Base-by-base conservation (phyloP, 2,329 filamentous ascomycete genomes). In the Phialophora expanda region DNA sequence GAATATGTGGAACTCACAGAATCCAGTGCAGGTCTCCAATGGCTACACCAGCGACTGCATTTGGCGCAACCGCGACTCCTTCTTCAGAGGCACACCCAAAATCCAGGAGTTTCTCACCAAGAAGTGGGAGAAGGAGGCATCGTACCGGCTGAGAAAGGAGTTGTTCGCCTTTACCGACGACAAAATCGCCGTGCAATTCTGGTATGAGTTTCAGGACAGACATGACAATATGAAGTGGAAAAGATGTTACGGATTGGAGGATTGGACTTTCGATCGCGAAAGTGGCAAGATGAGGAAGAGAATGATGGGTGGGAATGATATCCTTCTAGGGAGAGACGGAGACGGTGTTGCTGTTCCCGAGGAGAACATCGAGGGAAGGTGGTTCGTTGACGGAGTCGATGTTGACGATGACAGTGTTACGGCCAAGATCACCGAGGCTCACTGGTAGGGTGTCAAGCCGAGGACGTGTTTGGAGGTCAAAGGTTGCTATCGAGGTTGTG, bases 141-240 rank as follows among this genome's bases (percentile, higher is more conserved):
- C 83, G 17, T 96, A 96, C 73, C 84, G 85, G 0, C 82, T 96
- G 62, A 85, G 92, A 61, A 96, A 96, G 76, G 92, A 96, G 75
- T 81, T 96, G 0, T 96, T 96, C 53, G 55, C 63, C n/a, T 60
- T 69, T 41, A 70, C 61, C 41, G 67, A 68, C 26, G 64, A 71
- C 55, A 77, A 90, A 87, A 94, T 93, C 69, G 92, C 92, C 0
- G 92, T 96, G 24, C 91, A 96, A 75, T 96, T 95, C 76, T 96
- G 92, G 92, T 96, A 94, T 73, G 90, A 96, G 77, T 93, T 87
- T 78, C 85, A 87, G 69, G 90, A 94, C 73, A 78, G 79, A 7
- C 72, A 82, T 1, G 89, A 90, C 44, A 87, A 73, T 11, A 76
- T 80, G 78, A 76, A 91, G 76, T 96, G 92, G 92, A 93, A 90